Conservation (phyloP, 345 rosid species). For the Orychophragmus violaceus region DNA sequence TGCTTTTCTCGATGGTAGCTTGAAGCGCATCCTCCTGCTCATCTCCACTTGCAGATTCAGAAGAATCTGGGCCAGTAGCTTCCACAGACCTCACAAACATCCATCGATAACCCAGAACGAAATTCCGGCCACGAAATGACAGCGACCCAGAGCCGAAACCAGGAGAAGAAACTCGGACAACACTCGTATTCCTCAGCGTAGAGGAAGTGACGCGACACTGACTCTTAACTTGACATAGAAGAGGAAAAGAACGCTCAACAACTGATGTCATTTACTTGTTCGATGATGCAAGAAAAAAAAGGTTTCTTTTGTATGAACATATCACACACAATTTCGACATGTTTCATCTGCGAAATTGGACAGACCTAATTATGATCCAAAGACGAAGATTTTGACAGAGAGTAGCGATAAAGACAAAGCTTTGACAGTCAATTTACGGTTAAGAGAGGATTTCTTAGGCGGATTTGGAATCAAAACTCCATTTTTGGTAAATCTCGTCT, state of each 20-base stretch:
- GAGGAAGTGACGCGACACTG: conserved; percentile 33
- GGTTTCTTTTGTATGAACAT: background rate
- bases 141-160: conserved; percentile 36
- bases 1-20: conserved; percentile 83
- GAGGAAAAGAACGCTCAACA: conserved; percentile 37
- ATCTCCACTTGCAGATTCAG: conserved; percentile 26
- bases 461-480: too few relatives aligned
- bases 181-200: conserved; percentile 33
- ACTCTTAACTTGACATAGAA: conserved; percentile 28
- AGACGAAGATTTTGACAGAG: background rate
- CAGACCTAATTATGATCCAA: conserved; percentile 24
- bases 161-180: conserved; percentile 26
- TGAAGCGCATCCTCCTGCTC: conserved; percentile 59
- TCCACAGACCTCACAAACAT: conserved; percentile 37
- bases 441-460: too few relatives aligned
- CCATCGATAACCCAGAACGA: conserved; percentile 29
- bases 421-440: background rate
- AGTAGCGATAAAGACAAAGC: background rate
- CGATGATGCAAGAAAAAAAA: conserved; percentile 17
- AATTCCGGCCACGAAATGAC: conserved; percentile 23
- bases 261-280: conserved; percentile 51
- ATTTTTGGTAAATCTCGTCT: too few relatives aligned
- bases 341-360: conserved; percentile 7
- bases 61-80: conserved; percentile 31
- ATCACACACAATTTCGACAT: conserved; percentile 11